These are phyloP conservation scores for Plantago major DNA, from an alignment of 257 asterid species.

Conservation along the genomic window DNA sequence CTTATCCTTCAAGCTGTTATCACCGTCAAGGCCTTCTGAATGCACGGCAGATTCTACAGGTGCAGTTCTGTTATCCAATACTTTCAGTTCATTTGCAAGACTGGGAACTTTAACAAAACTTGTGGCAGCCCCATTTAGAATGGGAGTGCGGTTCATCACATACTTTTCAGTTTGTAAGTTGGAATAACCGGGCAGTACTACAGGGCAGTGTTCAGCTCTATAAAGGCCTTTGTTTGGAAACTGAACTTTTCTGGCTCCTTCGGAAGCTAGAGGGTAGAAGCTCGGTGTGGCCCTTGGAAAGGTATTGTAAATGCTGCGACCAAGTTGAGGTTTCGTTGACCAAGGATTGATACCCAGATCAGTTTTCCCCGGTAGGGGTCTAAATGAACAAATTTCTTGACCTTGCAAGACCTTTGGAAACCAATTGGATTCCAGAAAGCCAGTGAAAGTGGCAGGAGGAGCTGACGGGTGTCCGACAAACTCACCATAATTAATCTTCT, in stretches of 20 bases:
- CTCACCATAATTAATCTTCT: conserved; percentile 42
- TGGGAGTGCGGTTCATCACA: conserved; percentile 33
- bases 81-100: conserved; percentile 35
- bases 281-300: conserved; percentile 42
- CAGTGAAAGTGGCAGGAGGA: conserved; percentile 58
- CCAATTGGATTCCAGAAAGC: conserved; percentile 87
- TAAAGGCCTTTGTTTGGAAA: conserved; percentile 49
- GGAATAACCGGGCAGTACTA: conserved; percentile 41
- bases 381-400: conserved; percentile 95
- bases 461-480: conserved; percentile 39
- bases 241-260: conserved; percentile 62
- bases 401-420: conserved; percentile 99
- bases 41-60: conserved; percentile 37
- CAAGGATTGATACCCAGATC: conserved; percentile 45
- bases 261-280: conserved; percentile 85
- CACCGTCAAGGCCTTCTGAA: conserved; percentile 31
- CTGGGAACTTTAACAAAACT: conserved; percentile 33
- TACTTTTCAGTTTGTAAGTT: conserved; percentile 44
- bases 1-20: conserved; percentile 40
- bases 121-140: conserved; percentile 36
- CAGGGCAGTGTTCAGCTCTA: conserved; percentile 48
- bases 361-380: conserved; percentile 60
- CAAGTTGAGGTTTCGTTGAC: conserved; percentile 49
- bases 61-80: conserved; percentile 39
- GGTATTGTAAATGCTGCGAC: conserved; percentile 35